Evolutionary conservation across 2,329 filamentous ascomycete species (phyloP).

Genomic region (Fusarium sp.): DNA sequence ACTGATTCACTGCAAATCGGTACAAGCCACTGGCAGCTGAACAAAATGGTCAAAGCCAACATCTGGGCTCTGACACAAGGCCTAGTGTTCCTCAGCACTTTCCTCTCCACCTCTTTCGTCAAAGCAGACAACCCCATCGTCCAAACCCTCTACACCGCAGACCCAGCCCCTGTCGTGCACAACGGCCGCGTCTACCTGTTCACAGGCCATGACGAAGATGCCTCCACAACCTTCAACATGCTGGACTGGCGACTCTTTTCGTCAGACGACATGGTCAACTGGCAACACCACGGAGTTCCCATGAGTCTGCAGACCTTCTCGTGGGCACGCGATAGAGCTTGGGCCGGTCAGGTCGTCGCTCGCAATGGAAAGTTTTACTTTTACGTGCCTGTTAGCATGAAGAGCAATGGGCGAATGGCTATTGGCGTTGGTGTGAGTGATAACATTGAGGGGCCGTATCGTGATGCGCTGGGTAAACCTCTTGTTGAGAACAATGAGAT

Average conservation of each 20-base stretch:
- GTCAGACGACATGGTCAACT: conserved; percentile 47
- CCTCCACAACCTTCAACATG: conserved; percentile 52
- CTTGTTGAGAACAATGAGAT: conserved; percentile 54
- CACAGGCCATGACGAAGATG: conserved; percentile 51
- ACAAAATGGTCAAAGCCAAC: background rate
- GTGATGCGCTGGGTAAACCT: conserved; percentile 51
- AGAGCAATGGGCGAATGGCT: conserved; percentile 50
- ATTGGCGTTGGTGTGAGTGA: conserved; percentile 55
- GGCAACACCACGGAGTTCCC: conserved; percentile 51
- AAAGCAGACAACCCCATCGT: conserved; percentile 15
- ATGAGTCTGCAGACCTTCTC: conserved; percentile 48
- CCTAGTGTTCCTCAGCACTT: background rate
- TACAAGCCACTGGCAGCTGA: fast-evolving
- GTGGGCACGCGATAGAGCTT: conserved; percentile 53
- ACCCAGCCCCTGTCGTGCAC: conserved; percentile 54
- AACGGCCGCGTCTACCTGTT: conserved; percentile 54
- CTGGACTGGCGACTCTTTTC: conserved; percentile 54
- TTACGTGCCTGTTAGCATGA: conserved; percentile 51
- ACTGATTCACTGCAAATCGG: background rate
- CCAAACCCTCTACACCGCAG: conserved; percentile 52
- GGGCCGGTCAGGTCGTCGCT: conserved; percentile 53
- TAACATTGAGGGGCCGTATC: conserved; percentile 51
- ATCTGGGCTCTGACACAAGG: background rate
- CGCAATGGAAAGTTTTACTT: conserved; percentile 53
- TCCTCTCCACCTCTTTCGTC: background rate